Conservation (phyloP, 2,329 filamentous ascomycete species). For the Apiospora saccharicola region DNA sequence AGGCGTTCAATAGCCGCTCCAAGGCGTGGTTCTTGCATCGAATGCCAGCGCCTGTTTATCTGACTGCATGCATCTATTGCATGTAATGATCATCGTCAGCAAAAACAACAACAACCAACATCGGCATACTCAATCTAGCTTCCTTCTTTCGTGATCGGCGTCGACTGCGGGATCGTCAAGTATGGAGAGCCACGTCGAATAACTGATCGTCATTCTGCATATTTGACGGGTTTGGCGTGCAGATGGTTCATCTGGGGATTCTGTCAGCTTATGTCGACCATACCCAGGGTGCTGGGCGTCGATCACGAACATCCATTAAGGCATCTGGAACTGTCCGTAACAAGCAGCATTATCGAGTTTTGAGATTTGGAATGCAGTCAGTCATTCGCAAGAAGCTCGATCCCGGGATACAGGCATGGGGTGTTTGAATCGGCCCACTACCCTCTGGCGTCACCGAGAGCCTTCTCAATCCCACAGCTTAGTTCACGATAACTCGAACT, state of each 20-base stretch:
- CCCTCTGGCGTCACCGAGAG: not conserved
- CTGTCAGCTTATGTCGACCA: not conserved
- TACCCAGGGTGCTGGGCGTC: not conserved
- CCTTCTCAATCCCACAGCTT: not conserved
- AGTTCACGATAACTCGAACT: not conserved
- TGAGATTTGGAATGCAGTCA: too few relatives aligned
- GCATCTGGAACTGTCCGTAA: not conserved
- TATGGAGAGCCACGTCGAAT: not conserved
- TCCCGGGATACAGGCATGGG: not conserved
- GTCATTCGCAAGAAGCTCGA: too few relatives aligned
- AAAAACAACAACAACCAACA: not conserved
- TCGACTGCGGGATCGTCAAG: not conserved
- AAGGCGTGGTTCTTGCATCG: too few relatives aligned
- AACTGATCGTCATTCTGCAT: not conserved
- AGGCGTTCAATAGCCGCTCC: slow-evolving; percentile 15
- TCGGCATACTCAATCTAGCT: not conserved
- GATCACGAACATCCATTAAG: not conserved
- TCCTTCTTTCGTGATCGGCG: not conserved
- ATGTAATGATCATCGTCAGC: not conserved
- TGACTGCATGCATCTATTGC: not conserved
- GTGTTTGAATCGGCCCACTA: too few relatives aligned
- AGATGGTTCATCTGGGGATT: not conserved
- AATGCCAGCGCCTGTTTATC: not conserved
- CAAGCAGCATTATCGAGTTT: slow-evolving; percentile 6
- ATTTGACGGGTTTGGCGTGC: not conserved